Conservation (phyloP, 495 filamentous ascomycete species). For the Collariella sp. region DNA sequence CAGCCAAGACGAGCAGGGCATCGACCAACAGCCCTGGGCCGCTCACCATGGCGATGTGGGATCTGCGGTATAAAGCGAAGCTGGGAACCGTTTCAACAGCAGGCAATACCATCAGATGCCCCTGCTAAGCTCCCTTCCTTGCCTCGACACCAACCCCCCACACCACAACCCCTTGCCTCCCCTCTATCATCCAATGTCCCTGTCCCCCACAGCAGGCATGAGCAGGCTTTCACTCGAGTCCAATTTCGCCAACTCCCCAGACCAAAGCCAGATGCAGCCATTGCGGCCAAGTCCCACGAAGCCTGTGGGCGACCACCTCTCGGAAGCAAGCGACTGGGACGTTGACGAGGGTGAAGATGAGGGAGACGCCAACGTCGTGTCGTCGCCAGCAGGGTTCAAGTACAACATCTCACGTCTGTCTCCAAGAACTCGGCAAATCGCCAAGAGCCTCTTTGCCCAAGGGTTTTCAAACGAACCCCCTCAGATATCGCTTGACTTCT, state of each 20-base stretch:
- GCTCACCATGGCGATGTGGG: background rate
- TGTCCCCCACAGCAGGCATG: constrained; percentile 31
- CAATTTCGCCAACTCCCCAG: constrained; percentile 22
- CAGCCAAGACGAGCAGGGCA: background rate
- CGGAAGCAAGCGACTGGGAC: constrained; percentile 24
- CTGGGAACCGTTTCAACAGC: background rate
- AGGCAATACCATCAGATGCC: background rate
- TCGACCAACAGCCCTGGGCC: constrained; percentile 2
- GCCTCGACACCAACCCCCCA: background rate
- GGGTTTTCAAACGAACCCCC: constrained; percentile 19
- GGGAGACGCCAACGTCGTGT: constrained; percentile 23
- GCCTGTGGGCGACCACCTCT: constrained; percentile 13
- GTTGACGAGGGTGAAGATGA: constrained; percentile 28
- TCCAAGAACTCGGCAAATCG: constrained; percentile 15
- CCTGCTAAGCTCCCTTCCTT: background rate
- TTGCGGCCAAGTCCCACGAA: constrained; percentile 6
- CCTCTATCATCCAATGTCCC: constrained; percentile 19
- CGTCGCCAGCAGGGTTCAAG: constrained; percentile 30
- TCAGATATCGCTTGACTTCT: constrained; percentile 36
- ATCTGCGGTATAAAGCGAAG: background rate
- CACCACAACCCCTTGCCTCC: background rate
- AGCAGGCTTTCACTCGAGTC: constrained; percentile 35
- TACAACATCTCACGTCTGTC: constrained; percentile 27
- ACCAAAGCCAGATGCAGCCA: constrained; percentile 21
- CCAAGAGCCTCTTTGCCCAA: constrained; percentile 18